These are phyloP conservation scores for Mycena galopus DNA, from an alignment of 768 basidiomycete species.

Conservation along the genomic window DNA sequence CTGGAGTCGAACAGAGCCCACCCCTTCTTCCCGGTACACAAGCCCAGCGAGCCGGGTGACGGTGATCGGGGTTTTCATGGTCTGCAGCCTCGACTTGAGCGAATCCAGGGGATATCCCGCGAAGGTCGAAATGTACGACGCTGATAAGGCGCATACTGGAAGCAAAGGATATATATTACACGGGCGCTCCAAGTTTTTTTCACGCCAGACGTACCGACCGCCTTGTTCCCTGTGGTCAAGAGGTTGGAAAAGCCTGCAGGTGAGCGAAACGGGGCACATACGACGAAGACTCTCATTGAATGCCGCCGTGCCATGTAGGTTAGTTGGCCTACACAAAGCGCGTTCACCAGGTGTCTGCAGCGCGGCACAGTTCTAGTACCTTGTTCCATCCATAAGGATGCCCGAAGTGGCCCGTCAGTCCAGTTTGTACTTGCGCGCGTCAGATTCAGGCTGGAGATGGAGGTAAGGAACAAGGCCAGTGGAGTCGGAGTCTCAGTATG, in stretches of 20 bases:
- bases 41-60: slow-evolving; percentile 78
- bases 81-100: slow-evolving; percentile 93
- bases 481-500: slow-evolving; percentile 3
- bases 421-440: slow-evolving; percentile 82
- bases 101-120: slow-evolving; percentile 95
- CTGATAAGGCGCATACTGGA: slow-evolving; percentile 85
- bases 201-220: slow-evolving; percentile 56
- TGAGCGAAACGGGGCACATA: slow-evolving; percentile 49
- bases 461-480: slow-evolving; percentile 35
- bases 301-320: slow-evolving; percentile 70
- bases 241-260: slow-evolving; percentile 32
- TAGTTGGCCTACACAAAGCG: slow-evolving; percentile 61
- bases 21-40: slow-evolving; percentile 87
- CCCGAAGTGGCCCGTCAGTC: slow-evolving; percentile 73
- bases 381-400: slow-evolving; percentile 83
- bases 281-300: slow-evolving; percentile 78
- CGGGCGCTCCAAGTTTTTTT: neutral
- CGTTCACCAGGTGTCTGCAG: slow-evolving; percentile 37
- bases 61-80: slow-evolving; percentile 79
- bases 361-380: slow-evolving; percentile 49
- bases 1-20: slow-evolving; percentile 12
- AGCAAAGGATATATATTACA: neutral
- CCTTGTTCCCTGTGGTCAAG: slow-evolving; percentile 75
- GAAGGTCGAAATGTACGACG: slow-evolving; percentile 93
- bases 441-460: slow-evolving; percentile 32